Percentiles rank a stretch among this genome's conserved stretches.
These are phyloP conservation scores for Coprinopsis cinerea DNA, from an alignment of 768 basidiomycete genomes.

Conservation along the genomic window DNA sequence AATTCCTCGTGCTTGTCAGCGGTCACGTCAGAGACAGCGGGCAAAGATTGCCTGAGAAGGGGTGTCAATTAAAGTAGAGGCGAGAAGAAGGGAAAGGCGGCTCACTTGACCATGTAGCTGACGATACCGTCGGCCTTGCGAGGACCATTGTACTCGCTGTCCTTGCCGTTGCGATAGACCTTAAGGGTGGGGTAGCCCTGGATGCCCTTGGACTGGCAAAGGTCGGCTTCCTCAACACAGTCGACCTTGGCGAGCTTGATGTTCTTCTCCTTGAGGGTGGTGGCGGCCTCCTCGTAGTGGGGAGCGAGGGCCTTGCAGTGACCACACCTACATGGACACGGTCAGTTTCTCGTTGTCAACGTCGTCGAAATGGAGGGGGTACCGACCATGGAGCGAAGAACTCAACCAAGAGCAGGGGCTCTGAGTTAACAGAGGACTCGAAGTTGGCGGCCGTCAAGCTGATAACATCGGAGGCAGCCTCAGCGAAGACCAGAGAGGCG, in stretches of 20 bases:
- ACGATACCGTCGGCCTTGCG: conserved; percentile 95
- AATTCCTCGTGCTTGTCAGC: conserved; percentile 76
- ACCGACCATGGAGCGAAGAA: conserved; percentile 86
- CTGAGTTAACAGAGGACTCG: conserved; percentile 54
- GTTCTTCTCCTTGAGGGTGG: conserved; percentile 80
- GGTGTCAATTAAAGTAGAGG: conserved; percentile 8
- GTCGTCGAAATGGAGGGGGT: neutral
- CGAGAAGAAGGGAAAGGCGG: conserved; percentile 10
- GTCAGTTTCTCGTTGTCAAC: neutral
- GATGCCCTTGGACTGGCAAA: conserved; percentile 84
- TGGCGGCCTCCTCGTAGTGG: conserved; percentile 92
- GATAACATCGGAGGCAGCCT: conserved; percentile 73
- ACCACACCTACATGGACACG: conserved; percentile 60
- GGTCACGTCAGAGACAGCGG: conserved; percentile 84
- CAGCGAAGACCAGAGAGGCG: conserved; percentile 48
- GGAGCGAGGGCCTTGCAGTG: conserved; percentile 96
- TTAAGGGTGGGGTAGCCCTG: conserved; percentile 94
- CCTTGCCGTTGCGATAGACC: conserved; percentile 82
- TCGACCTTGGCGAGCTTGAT: conserved; percentile 96
- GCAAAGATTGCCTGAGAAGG: conserved; percentile 71
- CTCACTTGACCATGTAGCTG: conserved; percentile 94
- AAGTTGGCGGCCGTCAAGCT: conserved; percentile 69
- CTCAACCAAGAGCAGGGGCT: conserved; percentile 83
- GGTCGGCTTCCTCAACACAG: conserved; percentile 89
- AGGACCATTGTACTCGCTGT: conserved; percentile 80